Evolutionary conservation across 129 eudicot genomes (phyloP), one percentile per base, ranked within the genome.

Genomic region (Erigeron canadensis): DNA sequence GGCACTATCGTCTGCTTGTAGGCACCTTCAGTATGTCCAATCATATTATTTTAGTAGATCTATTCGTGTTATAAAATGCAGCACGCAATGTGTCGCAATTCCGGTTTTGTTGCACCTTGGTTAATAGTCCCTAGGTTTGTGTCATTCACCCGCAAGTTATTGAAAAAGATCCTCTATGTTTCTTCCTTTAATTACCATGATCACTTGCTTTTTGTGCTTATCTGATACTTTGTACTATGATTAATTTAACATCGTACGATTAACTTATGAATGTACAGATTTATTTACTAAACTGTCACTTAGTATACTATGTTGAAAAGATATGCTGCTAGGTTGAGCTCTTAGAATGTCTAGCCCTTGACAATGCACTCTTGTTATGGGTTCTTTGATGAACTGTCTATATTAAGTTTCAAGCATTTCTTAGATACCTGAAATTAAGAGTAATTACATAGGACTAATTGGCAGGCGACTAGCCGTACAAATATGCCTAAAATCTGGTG

Each of bases 281-380:
- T 57, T 56, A 48, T 23, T 21, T 71, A 42, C 56, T 39, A 55
- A 71, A 42, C 42, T 58, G 44, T 71, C 28, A n/a, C n/a, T n/a
- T n/a, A 58, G 42, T 21, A 21, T 15, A 19, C 53, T 40, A 18
- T 70, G 19, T 45, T 2, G 34, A 28, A 28, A 28, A 28, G 34
- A 28, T 28, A 28, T 28, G n/a, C n/a, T n/a, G n/a, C n/a, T n/a
- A n/a, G n/a, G n/a, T n/a, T n/a, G n/a, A n/a, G n/a, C n/a, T n/a
- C n/a, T n/a, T n/a, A n/a, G n/a, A n/a, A n/a, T n/a, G n/a, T n/a
- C n/a, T n/a, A n/a, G n/a, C n/a, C n/a, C n/a, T n/a, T n/a, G n/a
- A n/a, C n/a, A n/a, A n/a, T n/a, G 34, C 34, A 28, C 1, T 28
- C 34, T 28, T 28, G 34, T 28, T 28, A 28, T 28, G 3, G 34